These are phyloP conservation scores for Truncatella angustata DNA, from an alignment of 2,329 filamentous ascomycete species.

Conservation along the genomic window DNA sequence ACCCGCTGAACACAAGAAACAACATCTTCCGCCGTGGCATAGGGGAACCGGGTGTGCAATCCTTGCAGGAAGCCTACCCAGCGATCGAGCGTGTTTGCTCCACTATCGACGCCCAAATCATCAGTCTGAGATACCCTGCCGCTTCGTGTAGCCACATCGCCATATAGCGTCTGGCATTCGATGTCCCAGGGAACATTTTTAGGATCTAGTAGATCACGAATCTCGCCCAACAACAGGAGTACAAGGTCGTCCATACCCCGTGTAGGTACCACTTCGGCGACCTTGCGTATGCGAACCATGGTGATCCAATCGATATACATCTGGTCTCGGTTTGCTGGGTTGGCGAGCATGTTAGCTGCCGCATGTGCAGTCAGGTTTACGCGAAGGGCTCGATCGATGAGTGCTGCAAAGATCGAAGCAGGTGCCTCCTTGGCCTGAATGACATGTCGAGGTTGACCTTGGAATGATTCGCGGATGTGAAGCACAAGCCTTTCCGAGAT, in stretches of 20 bases:
- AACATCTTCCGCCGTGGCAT: slow-evolving; percentile 69
- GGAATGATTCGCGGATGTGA: slow-evolving; percentile 83
- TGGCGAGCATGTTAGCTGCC: slow-evolving; percentile 87
- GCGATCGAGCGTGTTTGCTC: slow-evolving; percentile 71
- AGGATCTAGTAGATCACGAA: slow-evolving; percentile 70
- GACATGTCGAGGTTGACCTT: slow-evolving; percentile 80
- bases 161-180: slow-evolving; percentile 60
- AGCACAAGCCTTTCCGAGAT: slow-evolving; percentile 79
- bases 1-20: slow-evolving; percentile 75
- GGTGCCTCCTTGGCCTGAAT: slow-evolving; percentile 84
- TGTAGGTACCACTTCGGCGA: slow-evolving; percentile 62
- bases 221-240: slow-evolving; percentile 60
- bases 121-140: slow-evolving; percentile 40
- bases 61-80: slow-evolving; percentile 73
- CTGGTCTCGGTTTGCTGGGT: slow-evolving; percentile 83
- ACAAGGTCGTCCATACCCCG: slow-evolving; percentile 66
- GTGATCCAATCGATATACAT: slow-evolving; percentile 94
- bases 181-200: slow-evolving; percentile 64
- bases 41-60: slow-evolving; percentile 69
- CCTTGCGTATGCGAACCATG: slow-evolving; percentile 60
- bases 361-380: slow-evolving; percentile 94
- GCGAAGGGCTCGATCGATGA: slow-evolving; percentile 82
- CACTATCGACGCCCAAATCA: slow-evolving; percentile 35
- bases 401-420: slow-evolving; percentile 81
- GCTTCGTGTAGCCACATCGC: slow-evolving; percentile 50